Evolutionary conservation across 495 filamentous ascomycete species (phyloP).

Genomic region (Evernia prunastri): DNA sequence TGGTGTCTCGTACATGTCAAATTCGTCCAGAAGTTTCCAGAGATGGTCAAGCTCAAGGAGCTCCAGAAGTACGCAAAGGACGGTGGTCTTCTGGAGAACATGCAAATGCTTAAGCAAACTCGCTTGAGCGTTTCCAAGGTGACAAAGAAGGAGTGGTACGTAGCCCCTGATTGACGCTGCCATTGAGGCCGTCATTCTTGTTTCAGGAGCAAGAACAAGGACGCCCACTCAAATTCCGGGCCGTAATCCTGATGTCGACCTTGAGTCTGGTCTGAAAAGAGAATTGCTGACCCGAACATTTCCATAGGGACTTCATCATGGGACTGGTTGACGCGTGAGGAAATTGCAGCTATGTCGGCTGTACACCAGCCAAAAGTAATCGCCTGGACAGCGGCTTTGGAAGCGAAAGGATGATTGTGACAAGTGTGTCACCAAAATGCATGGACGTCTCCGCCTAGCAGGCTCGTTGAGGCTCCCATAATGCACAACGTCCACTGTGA

Average conservation of each 20-base stretch:
- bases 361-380: conserved; percentile 1
- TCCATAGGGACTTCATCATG: conserved; percentile 58
- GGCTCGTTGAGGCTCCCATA: background rate
- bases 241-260: background rate
- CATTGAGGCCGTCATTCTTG: background rate
- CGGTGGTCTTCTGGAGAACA: conserved; percentile 62
- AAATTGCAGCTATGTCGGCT: conserved; percentile 19
- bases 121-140: conserved; percentile 83
- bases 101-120: conserved; percentile 74
- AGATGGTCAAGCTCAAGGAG: conserved; percentile 64
- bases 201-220: background rate
- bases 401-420: background rate
- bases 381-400: background rate
- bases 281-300: background rate
- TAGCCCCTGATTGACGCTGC: background rate
- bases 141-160: conserved; percentile 55
- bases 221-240: background rate
- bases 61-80: conserved; percentile 55
- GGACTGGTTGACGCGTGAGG: conserved; percentile 43
- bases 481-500: background rate
- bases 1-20: conserved; percentile 87
- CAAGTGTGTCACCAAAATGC: background rate
- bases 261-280: background rate
- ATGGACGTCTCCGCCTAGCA: background rate
- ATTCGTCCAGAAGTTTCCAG: conserved; percentile 73